phyloP scores from a whole-genome alignment of 805 yeast species.

The Blastobotrys muscicola region DNA sequence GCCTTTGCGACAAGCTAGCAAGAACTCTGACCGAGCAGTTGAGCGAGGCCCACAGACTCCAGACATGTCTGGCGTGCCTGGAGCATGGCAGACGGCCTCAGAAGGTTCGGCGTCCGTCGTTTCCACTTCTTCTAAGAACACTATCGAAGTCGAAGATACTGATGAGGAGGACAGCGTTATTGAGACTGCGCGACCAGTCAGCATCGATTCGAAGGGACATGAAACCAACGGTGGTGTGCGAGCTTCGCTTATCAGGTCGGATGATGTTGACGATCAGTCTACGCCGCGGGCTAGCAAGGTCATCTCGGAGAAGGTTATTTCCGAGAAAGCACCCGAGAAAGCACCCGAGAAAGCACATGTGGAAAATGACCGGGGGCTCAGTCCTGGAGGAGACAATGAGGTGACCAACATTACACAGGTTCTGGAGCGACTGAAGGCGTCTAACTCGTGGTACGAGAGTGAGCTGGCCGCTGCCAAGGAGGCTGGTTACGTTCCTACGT shows the following conservation, averaged over 20 bases:
- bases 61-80: constrained; percentile 12
- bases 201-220: no score
- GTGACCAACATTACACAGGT: constrained; percentile 11
- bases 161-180: no score
- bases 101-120: neutral
- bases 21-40: neutral
- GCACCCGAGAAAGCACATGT: neutral
- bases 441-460: constrained; percentile 24
- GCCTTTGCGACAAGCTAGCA: neutral
- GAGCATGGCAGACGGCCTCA: constrained; percentile 11
- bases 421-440: constrained; percentile 22
- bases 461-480: constrained; percentile 22
- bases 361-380: neutral
- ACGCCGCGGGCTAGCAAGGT: constrained; percentile 6
- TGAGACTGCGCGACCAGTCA: no score
- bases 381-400: constrained; percentile 1
- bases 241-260: neutral
- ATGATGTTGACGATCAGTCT: neutral
- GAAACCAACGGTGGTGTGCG: no score
- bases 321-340: neutral
- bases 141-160: no score
- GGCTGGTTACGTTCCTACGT: constrained; percentile 19
- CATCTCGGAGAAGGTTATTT: constrained; percentile 1
- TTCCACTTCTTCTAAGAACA: neutral
- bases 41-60: neutral